Conservation (phyloP, 139 green algal species). For the Zygnema circumcarinatum region DNA sequence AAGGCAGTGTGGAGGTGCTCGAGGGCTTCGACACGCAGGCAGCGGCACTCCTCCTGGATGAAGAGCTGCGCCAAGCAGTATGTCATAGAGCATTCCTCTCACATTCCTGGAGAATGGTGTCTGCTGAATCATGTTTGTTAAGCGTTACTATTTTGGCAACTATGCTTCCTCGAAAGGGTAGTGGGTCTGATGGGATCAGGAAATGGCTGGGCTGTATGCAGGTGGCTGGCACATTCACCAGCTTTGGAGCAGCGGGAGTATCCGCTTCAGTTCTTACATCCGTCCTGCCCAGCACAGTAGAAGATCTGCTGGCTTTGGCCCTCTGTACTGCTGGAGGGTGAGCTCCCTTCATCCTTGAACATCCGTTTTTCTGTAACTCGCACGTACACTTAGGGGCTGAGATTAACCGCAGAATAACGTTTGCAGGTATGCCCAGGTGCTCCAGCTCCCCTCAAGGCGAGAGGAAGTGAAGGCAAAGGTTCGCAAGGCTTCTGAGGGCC, state of each 20-base stretch:
- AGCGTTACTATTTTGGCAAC: neutral
- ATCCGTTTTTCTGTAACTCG: no score
- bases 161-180: neutral
- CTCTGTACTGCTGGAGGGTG: constrained; percentile 52
- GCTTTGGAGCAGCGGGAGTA: constrained; percentile 70
- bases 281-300: constrained; percentile 73
- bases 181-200: neutral
- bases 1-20: neutral
- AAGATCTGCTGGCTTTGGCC: constrained; percentile 81
- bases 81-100: constrained; percentile 11
- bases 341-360: neutral
- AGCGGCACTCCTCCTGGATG: constrained; percentile 75
- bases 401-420: neutral
- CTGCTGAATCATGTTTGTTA: neutral
- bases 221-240: constrained; percentile 74
- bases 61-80: constrained; percentile 79
- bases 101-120: constrained; percentile 11
- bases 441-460: constrained; percentile 75
- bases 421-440: neutral
- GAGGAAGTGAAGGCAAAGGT: constrained; percentile 86
- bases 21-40: constrained; percentile 49
- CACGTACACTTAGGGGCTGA: neutral
- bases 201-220: neutral
- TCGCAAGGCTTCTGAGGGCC: constrained; percentile 64
- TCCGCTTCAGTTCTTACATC: constrained; percentile 70